phyloP scores from a whole-genome alignment of 2,329 filamentous ascomycete species.

The Didymosphaeria variabile region DNA sequence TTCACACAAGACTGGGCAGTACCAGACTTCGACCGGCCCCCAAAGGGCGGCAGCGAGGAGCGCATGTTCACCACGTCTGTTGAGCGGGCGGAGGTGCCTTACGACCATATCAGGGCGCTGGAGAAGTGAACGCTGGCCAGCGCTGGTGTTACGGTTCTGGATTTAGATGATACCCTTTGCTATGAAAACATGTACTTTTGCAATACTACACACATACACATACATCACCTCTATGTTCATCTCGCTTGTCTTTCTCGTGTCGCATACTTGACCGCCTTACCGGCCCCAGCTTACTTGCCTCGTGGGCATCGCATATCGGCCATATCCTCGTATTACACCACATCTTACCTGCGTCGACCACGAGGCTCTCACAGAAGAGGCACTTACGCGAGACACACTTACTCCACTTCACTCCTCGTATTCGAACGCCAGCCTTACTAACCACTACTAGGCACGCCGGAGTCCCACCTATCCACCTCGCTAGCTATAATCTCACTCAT shows the following conservation, averaged over 20 bases:
- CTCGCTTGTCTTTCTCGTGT: background rate
- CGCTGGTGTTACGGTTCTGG: background rate
- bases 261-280: background rate
- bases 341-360: background rate
- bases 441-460: no score
- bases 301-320: background rate
- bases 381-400: background rate
- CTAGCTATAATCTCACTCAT: no score
- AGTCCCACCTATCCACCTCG: no score
- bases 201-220: background rate
- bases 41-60: background rate
- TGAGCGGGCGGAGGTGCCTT: constrained; percentile 27
- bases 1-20: constrained; percentile 27
- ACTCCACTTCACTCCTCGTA: background rate
- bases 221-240: no score
- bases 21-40: constrained; percentile 25
- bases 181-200: constrained; percentile 2
- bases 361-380: background rate
- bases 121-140: constrained; percentile 19
- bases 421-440: no score
- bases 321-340: background rate
- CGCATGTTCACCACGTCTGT: constrained; percentile 24
- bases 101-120: constrained; percentile 26
- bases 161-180: constrained; percentile 12
- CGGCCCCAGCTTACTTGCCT: background rate